Evolutionary conservation across 129 eudicot species (phyloP).

Genomic region (Artemisia annua): DNA sequence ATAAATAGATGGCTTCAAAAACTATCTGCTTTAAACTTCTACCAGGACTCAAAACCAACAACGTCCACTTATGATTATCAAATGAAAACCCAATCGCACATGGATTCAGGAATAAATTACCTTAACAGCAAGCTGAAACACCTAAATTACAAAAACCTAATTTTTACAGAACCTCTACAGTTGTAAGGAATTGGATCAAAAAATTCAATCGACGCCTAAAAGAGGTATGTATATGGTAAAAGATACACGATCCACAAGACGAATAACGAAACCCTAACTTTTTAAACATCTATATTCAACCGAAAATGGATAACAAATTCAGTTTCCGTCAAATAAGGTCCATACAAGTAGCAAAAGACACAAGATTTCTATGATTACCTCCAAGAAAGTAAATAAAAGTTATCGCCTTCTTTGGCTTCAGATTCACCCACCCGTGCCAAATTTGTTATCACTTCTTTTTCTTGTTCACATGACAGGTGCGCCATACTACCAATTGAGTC

Average conservation of each 20-base stretch:
- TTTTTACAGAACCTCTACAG: slow-evolving; percentile 6
- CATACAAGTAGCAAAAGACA: slow-evolving; percentile 12
- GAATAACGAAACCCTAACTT: slow-evolving; percentile 29
- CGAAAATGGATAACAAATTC: slow-evolving; percentile 21
- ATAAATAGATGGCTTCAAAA: slow-evolving; percentile 6
- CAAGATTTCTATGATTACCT: slow-evolving; percentile 39
- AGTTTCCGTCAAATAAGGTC: slow-evolving; percentile 18
- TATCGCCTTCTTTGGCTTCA: slow-evolving; percentile 76
- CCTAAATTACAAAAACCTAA: slow-evolving; percentile 24
- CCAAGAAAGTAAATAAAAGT: slow-evolving; percentile 59
- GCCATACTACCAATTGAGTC: slow-evolving; percentile 22
- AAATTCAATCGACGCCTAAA: slow-evolving; percentile 2
- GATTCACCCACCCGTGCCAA: slow-evolving; percentile 50
- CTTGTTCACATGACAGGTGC: slow-evolving; percentile 68
- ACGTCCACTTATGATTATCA: slow-evolving; percentile 4
- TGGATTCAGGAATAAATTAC: slow-evolving; percentile 7
- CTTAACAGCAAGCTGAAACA: slow-evolving; percentile 7
- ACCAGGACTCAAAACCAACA: slow-evolving; percentile 9
- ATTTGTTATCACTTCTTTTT: slow-evolving; percentile 51
- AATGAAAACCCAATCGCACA: not conserved
- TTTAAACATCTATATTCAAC: slow-evolving; percentile 10
- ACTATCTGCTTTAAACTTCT: slow-evolving; percentile 22
- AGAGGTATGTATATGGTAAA: slow-evolving; percentile 19
- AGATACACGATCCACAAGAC: slow-evolving; percentile 11
- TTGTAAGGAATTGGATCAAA: slow-evolving; percentile 6